phyloP scores from a whole-genome alignment of 73 alveolate genomes.

The Paramecium caudatum region DNA sequence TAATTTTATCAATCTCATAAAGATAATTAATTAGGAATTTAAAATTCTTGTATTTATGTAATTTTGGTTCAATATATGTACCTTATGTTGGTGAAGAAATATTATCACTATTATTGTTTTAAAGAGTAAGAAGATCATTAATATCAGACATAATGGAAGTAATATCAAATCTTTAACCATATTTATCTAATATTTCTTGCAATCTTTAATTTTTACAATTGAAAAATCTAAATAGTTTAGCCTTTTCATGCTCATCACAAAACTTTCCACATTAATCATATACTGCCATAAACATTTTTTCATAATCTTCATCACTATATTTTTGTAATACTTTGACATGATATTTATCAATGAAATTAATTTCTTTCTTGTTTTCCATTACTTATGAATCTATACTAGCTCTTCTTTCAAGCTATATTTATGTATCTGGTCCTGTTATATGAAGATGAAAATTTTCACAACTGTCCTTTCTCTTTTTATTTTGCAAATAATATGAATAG shows the following conservation, averaged over 20 bases:
- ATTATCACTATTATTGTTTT: slow-evolving; percentile 40
- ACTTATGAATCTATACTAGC: not conserved
- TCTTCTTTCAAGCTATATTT: not conserved
- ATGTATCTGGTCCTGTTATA: not conserved
- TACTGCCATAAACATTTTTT: slow-evolving; percentile 44
- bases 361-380: slow-evolving; percentile 1
- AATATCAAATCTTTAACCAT: slow-evolving; percentile 52
- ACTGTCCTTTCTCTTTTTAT: not conserved
- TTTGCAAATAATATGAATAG: not conserved
- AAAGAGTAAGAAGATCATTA: slow-evolving; percentile 21
- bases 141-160: slow-evolving; percentile 2
- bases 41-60: slow-evolving; percentile 50
- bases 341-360: slow-evolving; percentile 51
- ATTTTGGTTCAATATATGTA: slow-evolving; percentile 35
- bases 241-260: slow-evolving; percentile 52
- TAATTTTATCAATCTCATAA: slow-evolving; percentile 49
- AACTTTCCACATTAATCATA: slow-evolving; percentile 24
- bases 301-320: slow-evolving; percentile 54
- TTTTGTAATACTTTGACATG: slow-evolving; percentile 49
- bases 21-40: slow-evolving; percentile 9
- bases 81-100: slow-evolving; percentile 58
- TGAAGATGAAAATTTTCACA: slow-evolving; percentile 15
- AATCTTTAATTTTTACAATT: slow-evolving; percentile 7
- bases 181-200: slow-evolving; percentile 47
- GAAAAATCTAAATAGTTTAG: not conserved